Evolutionary conservation across 805 yeast species (phyloP).

Genomic region (Metschnikowia peoriensis): DNA sequence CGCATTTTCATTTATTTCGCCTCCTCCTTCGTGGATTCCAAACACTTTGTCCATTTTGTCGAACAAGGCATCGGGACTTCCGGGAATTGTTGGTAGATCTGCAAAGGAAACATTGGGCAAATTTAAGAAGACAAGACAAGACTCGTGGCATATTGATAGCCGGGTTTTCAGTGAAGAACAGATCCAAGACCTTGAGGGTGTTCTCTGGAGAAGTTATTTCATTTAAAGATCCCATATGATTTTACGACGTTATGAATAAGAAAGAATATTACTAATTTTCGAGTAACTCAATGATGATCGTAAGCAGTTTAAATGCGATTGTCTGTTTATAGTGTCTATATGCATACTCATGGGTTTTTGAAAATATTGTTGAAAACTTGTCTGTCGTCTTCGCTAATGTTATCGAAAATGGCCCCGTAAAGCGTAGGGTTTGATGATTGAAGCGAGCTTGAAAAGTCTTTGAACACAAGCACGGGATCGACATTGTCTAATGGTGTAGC

Average conservation of each 20-base stretch:
- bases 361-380: conserved; percentile 11
- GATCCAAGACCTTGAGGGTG: conserved; percentile 90
- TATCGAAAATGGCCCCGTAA: conserved; percentile 15
- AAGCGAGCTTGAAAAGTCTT: conserved; percentile 14
- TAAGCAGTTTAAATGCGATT: neutral
- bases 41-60: conserved; percentile 66
- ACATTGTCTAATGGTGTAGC: conserved; percentile 19
- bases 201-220: conserved; percentile 87
- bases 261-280: neutral
- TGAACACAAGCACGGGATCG: conserved; percentile 16
- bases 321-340: too few relatives aligned
- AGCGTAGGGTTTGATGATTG: conserved; percentile 13
- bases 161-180: conserved; percentile 72
- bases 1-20: conserved; percentile 88
- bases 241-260: neutral
- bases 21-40: conserved; percentile 92
- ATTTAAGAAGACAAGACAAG: conserved; percentile 89
- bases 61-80: conserved; percentile 63
- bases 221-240: conserved; percentile 41
- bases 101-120: conserved; percentile 79
- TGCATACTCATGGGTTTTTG: neutral
- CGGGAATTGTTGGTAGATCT: conserved; percentile 77
- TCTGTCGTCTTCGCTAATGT: conserved; percentile 15
- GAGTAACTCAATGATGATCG: neutral
- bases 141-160: conserved; percentile 93